phyloP scores from a whole-genome alignment of 1,284 basidiomycete species.

The Papiliotrema fonsecae region DNA sequence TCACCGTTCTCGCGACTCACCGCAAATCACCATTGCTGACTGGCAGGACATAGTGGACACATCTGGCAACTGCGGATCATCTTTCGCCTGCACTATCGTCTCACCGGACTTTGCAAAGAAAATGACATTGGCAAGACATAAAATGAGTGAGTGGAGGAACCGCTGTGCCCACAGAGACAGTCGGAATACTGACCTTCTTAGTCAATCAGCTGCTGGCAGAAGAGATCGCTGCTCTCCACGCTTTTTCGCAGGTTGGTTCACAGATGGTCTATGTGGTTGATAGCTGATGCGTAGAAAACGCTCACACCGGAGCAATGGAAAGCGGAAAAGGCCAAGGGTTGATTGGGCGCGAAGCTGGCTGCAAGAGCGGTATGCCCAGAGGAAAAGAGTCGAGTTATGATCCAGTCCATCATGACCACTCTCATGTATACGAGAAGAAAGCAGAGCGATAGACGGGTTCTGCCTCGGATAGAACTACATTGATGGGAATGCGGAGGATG shows the following conservation, averaged over 20 bases:
- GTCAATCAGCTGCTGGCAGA: constrained; percentile 45
- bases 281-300: constrained; percentile 33
- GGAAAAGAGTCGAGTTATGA: too few species aligned
- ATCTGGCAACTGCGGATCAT: constrained; percentile 47
- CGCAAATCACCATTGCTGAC: constrained; percentile 4
- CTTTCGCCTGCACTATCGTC: constrained; percentile 43
- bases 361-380: too few species aligned
- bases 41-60: constrained; percentile 43
- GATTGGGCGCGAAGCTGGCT: too few species aligned
- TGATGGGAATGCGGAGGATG: too few species aligned
- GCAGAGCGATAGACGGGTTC: too few species aligned
- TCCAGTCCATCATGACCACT: too few species aligned
- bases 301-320: constrained; percentile 45
- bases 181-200: constrained; percentile 13
- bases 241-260: constrained; percentile 44
- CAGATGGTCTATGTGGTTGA: not conserved
- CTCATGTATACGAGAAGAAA: too few species aligned
- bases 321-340: constrained; percentile 26
- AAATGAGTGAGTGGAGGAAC: constrained; percentile 34
- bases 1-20: not conserved
- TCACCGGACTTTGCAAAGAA: constrained; percentile 45
- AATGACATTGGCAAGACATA: constrained; percentile 45
- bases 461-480: too few species aligned
- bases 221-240: constrained; percentile 44
- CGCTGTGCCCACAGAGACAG: not conserved